phyloP scores from a whole-genome alignment of 1,284 basidiomycete species.

The Sporisorium iseilematis-ciliati region DNA sequence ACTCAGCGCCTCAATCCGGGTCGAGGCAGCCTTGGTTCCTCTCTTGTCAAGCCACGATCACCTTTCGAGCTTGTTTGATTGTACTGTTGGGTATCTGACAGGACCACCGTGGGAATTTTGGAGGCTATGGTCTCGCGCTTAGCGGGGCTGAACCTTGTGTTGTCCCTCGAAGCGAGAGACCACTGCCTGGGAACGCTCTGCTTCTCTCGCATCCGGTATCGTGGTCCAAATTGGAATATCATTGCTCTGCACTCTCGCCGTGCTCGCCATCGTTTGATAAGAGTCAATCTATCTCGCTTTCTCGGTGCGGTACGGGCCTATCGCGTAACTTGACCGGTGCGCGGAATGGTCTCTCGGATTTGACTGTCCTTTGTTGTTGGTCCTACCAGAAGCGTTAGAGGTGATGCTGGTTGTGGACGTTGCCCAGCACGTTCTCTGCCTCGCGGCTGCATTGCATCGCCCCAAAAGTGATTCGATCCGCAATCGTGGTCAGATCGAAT shows the following conservation, averaged over 20 bases:
- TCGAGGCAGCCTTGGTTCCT: background rate
- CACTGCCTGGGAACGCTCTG: slow-evolving; percentile 9
- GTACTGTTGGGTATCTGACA: background rate
- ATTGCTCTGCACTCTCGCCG: background rate
- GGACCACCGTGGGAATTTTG: background rate
- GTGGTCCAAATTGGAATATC: background rate
- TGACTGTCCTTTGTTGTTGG: background rate
- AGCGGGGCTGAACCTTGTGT: slow-evolving; percentile 25
- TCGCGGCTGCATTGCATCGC: no score
- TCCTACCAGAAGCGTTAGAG: no score
- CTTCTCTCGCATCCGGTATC: slow-evolving; percentile 7
- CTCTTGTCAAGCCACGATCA: background rate
- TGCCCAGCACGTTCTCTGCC: no score
- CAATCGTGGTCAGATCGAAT: no score
- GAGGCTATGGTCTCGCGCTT: slow-evolving; percentile 21
- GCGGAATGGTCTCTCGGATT: slow-evolving; percentile 7
- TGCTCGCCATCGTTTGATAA: background rate
- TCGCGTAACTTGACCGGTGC: background rate
- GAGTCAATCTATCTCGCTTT: background rate
- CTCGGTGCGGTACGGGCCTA: background rate
- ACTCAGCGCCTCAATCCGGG: slow-evolving; percentile 18
- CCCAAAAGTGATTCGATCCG: no score
- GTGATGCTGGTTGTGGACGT: no score
- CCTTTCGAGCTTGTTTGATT: background rate
- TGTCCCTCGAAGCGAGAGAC: slow-evolving; percentile 15